Base-by-base conservation (phyloP, 495 filamentous ascomycete genomes). In the Neurospora tetraspora region DNA sequence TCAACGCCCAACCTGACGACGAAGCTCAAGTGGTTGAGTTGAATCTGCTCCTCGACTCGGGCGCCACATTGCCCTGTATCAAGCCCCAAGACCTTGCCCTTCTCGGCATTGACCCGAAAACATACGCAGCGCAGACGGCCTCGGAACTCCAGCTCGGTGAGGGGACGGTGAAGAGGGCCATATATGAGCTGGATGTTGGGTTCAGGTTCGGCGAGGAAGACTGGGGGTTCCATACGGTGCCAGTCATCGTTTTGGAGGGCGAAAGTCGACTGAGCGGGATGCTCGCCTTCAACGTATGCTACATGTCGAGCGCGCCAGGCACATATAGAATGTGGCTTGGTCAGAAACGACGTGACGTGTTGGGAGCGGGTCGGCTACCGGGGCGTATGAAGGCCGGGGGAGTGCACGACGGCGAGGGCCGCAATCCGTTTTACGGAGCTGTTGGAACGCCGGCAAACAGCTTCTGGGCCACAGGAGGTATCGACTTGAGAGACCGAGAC, bases 171-270 rank as follows among this genome's bases (percentile, higher is more conserved):
- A 16, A n/a, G 14, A 39, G 72, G 37, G 76, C 77, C 42, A 75
- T 81, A 14, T 86, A 81, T 73, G 85, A 87, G 75, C 76, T 87
- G 71, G 77, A 78, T 53, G 82, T 84, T 3, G 70, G 77, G 70
- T 70, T 85, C 40, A 65, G 53, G 27, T 75, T 74, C 70, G 69
- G 68, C n/a, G 37, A 69, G 2, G 38, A 76, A n/a, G 78, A 74
- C 40, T 27, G 39, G 20, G 7, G 39, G 8, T 45, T 34, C 23
- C 23, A 74, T 40, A 80, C 75, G 23, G 74, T 78, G 39, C 76
- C 82, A 37, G 76, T 83, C 0, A 69, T 79, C 12, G 47, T 79
- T 14, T 72, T 84, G 34, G 74, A 47, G 12, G 34, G 39, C 61
- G 39, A 43, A 43, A 61, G 16, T 39, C 82, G 85, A 6, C 79